Evolutionary conservation across 306 rosid species (phyloP).

Genomic region (Pterocarpus macrocarpus): DNA sequence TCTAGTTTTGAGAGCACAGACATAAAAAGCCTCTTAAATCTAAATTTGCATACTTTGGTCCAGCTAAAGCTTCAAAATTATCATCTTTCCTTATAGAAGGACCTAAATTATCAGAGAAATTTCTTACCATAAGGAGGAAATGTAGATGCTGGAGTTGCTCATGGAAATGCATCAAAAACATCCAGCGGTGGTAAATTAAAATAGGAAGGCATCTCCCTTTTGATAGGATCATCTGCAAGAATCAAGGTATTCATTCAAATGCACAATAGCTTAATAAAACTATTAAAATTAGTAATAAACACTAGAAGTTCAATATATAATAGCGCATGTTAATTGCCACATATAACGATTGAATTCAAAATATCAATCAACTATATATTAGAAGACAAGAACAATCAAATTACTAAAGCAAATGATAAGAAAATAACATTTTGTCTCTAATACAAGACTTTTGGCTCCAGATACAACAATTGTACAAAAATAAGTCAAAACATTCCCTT

Average conservation of each 20-base stretch:
- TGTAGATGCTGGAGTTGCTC: conserved; percentile 7
- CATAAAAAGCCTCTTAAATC: neutral
- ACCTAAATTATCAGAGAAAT: conserved; percentile 22
- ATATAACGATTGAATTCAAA: neutral
- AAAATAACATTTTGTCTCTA: neutral
- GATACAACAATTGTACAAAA: neutral
- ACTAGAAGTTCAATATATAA: neutral
- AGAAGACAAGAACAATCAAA: conserved; percentile 21
- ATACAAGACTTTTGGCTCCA: neutral
- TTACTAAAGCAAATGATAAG: neutral
- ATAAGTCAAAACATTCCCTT: too few relatives aligned
- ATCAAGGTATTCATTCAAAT: conserved; percentile 5
- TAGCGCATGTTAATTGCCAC: neutral
- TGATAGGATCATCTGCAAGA: conserved; percentile 52
- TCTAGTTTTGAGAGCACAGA: conserved; percentile 15
- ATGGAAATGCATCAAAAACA: neutral
- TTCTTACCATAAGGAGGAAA: conserved; percentile 50
- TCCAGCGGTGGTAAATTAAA: neutral
- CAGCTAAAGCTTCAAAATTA: conserved; percentile 25
- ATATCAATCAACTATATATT: neutral
- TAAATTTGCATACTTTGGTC: neutral
- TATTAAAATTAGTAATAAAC: neutral
- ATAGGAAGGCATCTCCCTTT: neutral
- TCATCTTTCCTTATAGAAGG: neutral
- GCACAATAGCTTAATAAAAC: neutral